Percentiles rank a stretch among this genome's conserved stretches.
These are phyloP conservation scores for Cydonia oblonga DNA, from an alignment of 331 rosid species.

Conservation along the genomic window DNA sequence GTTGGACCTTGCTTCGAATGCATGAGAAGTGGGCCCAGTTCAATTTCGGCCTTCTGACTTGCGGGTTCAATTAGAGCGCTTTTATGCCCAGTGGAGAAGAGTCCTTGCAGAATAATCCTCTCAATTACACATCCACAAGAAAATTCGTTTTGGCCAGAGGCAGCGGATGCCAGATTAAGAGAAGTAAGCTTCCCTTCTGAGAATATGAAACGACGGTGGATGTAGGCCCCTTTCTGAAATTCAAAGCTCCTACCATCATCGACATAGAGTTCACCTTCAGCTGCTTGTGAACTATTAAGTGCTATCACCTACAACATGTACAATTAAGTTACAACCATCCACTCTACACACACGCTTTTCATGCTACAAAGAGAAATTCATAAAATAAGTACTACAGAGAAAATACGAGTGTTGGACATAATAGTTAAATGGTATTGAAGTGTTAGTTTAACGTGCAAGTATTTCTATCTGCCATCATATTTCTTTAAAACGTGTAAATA, in stretches of 20 bases:
- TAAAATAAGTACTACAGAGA: neutral
- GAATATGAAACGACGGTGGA: constrained; percentile 72
- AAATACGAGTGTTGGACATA: neutral
- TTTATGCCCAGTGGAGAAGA: constrained; percentile 34
- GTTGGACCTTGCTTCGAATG: constrained; percentile 28
- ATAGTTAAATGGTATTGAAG: neutral
- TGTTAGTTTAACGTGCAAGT: too few relatives aligned
- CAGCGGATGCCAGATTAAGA: constrained; percentile 32
- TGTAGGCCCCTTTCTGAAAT: constrained; percentile 59
- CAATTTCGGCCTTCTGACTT: constrained; percentile 42
- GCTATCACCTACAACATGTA: constrained; percentile 57
- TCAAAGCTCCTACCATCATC: constrained; percentile 76
- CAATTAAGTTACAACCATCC: neutral
- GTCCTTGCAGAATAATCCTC: constrained; percentile 43
- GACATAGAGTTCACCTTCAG: constrained; percentile 6
- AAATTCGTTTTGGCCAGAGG: constrained; percentile 19
- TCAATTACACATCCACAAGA: constrained; percentile 38
- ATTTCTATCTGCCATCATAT: neutral
- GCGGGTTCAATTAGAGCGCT: constrained; percentile 57
- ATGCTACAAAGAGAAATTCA: neutral
- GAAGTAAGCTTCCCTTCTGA: constrained; percentile 57
- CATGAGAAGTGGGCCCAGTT: constrained; percentile 57
- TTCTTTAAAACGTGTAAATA: neutral
- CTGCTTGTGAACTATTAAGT: constrained; percentile 69
- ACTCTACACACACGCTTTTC: neutral